Percentiles rank a stretch among this genome's conserved stretches.
phyloP scores from a whole-genome alignment of 2,329 filamentous ascomycete genomes.

The Zopfia rhizophila region DNA sequence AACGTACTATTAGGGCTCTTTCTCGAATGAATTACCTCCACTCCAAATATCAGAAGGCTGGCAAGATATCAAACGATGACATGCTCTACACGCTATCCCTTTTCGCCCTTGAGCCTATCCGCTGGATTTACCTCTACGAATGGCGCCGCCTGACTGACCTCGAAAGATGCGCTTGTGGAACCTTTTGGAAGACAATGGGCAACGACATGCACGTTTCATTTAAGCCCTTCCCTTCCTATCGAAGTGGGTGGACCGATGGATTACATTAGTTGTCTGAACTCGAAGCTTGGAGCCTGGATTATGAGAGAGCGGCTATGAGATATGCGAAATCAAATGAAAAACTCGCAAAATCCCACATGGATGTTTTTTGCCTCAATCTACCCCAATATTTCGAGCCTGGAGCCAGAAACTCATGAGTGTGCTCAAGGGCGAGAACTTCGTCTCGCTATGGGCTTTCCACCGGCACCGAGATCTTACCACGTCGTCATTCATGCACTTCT shows the following conservation, averaged over 20 bases:
- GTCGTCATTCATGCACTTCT: no score
- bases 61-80: constrained; percentile 68
- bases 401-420: no score
- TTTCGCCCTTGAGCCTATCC: constrained; percentile 71
- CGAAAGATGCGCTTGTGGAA: constrained; percentile 72
- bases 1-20: constrained; percentile 53
- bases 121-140: constrained; percentile 71
- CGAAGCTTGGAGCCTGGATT: constrained; percentile 60
- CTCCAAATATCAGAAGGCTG: constrained; percentile 62
- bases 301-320: no score
- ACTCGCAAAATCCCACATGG: no score
- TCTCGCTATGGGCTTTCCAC: no score
- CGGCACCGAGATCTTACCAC: no score
- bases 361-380: no score
- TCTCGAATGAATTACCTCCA: constrained; percentile 72
- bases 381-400: no score
- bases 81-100: constrained; percentile 71
- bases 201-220: constrained; percentile 72
- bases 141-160: constrained; percentile 74
- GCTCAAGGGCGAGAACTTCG: no score
- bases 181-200: constrained; percentile 75
- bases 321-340: no score
- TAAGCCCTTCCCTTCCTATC: constrained; percentile 50
- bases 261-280: constrained; percentile 63
- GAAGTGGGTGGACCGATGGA: constrained; percentile 57